Evolutionary conservation across 768 basidiomycete genomes (phyloP).

Genomic region (Boletus coccyginus): DNA sequence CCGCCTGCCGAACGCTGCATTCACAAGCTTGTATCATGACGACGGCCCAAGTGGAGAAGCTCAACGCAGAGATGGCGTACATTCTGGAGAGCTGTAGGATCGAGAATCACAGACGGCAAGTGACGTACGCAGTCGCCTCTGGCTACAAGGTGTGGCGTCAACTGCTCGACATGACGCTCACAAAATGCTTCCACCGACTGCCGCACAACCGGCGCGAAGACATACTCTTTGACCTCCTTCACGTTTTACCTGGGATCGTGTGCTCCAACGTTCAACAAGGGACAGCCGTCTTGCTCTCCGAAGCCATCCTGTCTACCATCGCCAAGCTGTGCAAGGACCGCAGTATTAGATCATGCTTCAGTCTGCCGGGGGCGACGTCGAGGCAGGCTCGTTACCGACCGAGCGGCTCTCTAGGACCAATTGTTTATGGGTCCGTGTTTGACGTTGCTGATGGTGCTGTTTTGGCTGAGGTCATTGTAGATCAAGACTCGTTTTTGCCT

Average conservation of each 20-base stretch:
- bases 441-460: not conserved
- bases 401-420: slow-evolving; percentile 78
- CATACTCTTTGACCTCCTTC: slow-evolving; percentile 87
- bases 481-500: slow-evolving; percentile 83
- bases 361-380: slow-evolving; percentile 58
- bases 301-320: slow-evolving; percentile 75
- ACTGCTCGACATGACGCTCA: slow-evolving; percentile 79
- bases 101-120: slow-evolving; percentile 85
- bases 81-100: slow-evolving; percentile 80
- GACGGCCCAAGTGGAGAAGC: slow-evolving; percentile 58
- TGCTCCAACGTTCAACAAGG: slow-evolving; percentile 64
- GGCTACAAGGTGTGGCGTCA: slow-evolving; percentile 85
- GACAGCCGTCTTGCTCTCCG: slow-evolving; percentile 80
- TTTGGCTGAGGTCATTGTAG: slow-evolving; percentile 36
- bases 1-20: slow-evolving; percentile 60
- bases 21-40: slow-evolving; percentile 65
- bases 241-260: slow-evolving; percentile 73
- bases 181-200: slow-evolving; percentile 81
- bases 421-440: slow-evolving; percentile 69
- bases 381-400: slow-evolving; percentile 68
- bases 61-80: slow-evolving; percentile 67
- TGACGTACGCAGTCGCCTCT: slow-evolving; percentile 63
- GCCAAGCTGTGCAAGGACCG: slow-evolving; percentile 88
- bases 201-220: slow-evolving; percentile 81
- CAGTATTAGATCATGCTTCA: slow-evolving; percentile 65